Evolutionary conservation across 2,329 filamentous ascomycete species (phyloP), one percentile per base, ranked within the genome.

Genomic region (Monosporascus cannonballus): DNA sequence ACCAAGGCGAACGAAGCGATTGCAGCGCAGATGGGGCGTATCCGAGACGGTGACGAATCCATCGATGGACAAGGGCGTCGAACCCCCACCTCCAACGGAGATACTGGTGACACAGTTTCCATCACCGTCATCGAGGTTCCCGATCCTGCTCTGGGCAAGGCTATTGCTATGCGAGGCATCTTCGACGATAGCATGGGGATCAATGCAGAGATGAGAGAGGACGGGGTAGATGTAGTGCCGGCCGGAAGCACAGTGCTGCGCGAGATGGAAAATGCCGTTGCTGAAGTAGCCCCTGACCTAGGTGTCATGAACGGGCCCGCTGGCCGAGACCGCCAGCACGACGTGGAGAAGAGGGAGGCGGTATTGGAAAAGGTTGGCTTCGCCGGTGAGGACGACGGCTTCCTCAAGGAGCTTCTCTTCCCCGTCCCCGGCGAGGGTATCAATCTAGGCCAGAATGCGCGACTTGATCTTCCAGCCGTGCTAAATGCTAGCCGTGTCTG

Each of bases 181-280:
- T 99, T 99, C 62, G 93, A 99, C 60, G 94, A 97, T 62, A 83
- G 78, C n/a, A 76, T 86, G 20, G 94, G 94, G 49, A 96, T 99
- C 73, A 97, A 97, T 62, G 81, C 87, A 0, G 94, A 99, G 74
- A 97, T 99, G 92, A 96, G 93, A 64, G 87, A 93, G 56, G 94
- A 99, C 60, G 94, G 94, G 9, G 81, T 99, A 1, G 81, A 89
- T n/a, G 80, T 95, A 2, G 73, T 80, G 1, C 62, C 86, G 0
- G 84, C 84, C 1, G 88, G 89, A n/a, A 87, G 86, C 53, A 95
- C 93, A 0, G 87, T 97, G 9, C 68, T 93, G 15, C 85, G 88
- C 38, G 92, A 96, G 67, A 95, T 96, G 87, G 84, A 89, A 64
- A 85, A 85, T 53, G 90, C 92, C 2, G 82, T 96, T 5, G 73